Evolutionary conservation across 805 yeast genomes (phyloP).

Genomic region (Alloascoidea hylecoeti): DNA sequence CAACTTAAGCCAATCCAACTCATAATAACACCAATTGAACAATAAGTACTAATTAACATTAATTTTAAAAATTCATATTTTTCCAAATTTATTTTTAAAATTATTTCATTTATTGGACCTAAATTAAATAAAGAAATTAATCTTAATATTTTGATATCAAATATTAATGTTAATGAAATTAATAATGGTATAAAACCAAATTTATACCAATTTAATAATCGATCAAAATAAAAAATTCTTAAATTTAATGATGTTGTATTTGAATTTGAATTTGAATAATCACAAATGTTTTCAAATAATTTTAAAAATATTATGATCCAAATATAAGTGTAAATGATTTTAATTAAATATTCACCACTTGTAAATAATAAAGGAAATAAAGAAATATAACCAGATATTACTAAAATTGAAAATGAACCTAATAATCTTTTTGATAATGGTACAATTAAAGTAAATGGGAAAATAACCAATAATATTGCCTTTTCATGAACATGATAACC

Average conservation of each 20-base stretch:
- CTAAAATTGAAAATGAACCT: slow-evolving; percentile 55
- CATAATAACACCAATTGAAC: slow-evolving; percentile 70
- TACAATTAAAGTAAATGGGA: slow-evolving; percentile 75
- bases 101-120: too few relatives aligned
- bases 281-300: slow-evolving; percentile 52
- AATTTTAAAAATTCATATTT: slow-evolving; percentile 61
- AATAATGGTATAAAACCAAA: slow-evolving; percentile 57
- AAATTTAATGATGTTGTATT: too few relatives aligned
- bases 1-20: slow-evolving; percentile 86
- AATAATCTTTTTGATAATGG: slow-evolving; percentile 58
- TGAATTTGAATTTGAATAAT: slow-evolving; percentile 23
- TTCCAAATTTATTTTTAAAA: too few relatives aligned
- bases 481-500: slow-evolving; percentile 99
- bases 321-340: slow-evolving; percentile 60
- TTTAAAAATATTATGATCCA: slow-evolving; percentile 75
- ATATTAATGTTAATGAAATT: slow-evolving; percentile 10
- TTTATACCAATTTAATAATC: slow-evolving; percentile 53
- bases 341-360: slow-evolving; percentile 66
- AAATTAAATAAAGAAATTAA: slow-evolving; percentile 18
- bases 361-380: slow-evolving; percentile 79
- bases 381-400: slow-evolving; percentile 74
- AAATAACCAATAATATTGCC: slow-evolving; percentile 78
- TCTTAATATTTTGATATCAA: not conserved
- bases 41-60: slow-evolving; percentile 76
- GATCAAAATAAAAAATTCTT: slow-evolving; percentile 49